These are phyloP conservation scores for Neurospora terricola DNA, from an alignment of 495 filamentous ascomycete genomes.

Conservation along the genomic window DNA sequence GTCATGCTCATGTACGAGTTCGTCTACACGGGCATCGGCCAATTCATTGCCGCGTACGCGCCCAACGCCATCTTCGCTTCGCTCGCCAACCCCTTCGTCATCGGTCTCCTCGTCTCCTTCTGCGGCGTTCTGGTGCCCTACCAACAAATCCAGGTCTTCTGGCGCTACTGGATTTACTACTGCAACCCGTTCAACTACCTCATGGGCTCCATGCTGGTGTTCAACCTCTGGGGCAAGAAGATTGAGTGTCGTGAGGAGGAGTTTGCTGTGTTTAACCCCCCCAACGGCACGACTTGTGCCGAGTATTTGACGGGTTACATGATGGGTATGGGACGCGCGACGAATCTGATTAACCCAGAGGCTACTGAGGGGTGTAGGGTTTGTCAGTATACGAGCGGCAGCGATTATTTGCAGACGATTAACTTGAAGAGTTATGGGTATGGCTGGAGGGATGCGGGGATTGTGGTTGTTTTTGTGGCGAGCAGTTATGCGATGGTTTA, in stretches of 20 bases:
- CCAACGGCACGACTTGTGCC: constrained; percentile 15
- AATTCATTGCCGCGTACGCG: constrained; percentile 36
- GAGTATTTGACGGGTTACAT: constrained; percentile 18
- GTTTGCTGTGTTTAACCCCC: constrained; percentile 17
- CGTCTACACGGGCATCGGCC: constrained; percentile 38
- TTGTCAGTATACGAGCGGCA: constrained; percentile 49
- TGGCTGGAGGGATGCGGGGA: constrained; percentile 54
- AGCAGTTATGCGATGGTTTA: constrained; percentile 23
- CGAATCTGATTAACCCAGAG: constrained; percentile 31
- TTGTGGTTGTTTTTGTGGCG: constrained; percentile 27
- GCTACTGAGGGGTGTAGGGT: constrained; percentile 43
- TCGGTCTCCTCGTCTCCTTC: constrained; percentile 41
- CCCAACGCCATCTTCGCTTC: constrained; percentile 45
- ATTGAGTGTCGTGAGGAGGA: constrained; percentile 9
- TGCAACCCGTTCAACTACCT: constrained; percentile 48
- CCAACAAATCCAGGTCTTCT: constrained; percentile 40
- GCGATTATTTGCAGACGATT: constrained; percentile 38
- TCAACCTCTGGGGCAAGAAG: constrained; percentile 11
- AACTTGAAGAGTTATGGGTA: constrained; percentile 31
- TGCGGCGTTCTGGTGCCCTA: constrained; percentile 48
- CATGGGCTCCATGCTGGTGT: constrained; percentile 30
- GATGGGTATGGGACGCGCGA: constrained; percentile 16
- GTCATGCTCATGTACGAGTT: constrained; percentile 40
- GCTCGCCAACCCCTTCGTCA: constrained; percentile 41
- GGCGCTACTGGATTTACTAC: constrained; percentile 38